phyloP scores from a whole-genome alignment of 2,329 filamentous ascomycete genomes.

The Pseudogymnoascus sp. region DNA sequence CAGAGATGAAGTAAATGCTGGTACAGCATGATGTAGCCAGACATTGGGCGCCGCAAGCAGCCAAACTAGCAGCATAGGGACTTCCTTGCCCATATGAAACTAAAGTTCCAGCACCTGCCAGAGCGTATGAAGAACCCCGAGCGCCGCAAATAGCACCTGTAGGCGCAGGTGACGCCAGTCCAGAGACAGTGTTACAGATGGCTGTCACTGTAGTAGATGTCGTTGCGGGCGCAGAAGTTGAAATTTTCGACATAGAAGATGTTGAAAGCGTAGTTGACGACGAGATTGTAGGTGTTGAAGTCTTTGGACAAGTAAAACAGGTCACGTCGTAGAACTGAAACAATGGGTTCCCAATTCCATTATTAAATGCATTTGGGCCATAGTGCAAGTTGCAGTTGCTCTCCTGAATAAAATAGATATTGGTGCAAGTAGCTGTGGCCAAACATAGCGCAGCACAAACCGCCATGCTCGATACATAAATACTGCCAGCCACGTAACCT shows the following conservation, averaged over 20 bases:
- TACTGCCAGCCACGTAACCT: not conserved
- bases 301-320: too few relatives aligned
- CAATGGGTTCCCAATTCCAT: too few relatives aligned
- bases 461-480: slow-evolving; percentile 2
- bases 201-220: too few relatives aligned
- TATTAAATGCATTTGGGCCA: too few relatives aligned
- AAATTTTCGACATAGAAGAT: too few relatives aligned
- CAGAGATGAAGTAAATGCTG: not conserved
- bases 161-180: not conserved
- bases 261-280: too few relatives aligned
- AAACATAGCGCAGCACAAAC: not conserved
- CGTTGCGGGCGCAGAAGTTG: too few relatives aligned
- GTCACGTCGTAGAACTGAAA: too few relatives aligned
- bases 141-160: not conserved
- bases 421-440: slow-evolving; percentile 1
- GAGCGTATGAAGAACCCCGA: not conserved
- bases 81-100: not conserved
- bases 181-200: too few relatives aligned
- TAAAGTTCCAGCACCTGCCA: not conserved
- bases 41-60: not conserved
- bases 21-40: not conserved
- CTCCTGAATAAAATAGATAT: not conserved
- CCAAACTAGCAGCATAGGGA: not conserved
- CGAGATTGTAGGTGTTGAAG: too few relatives aligned
- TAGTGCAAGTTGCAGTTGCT: too few relatives aligned